Evolutionary conservation across 768 basidiomycete genomes (phyloP), one percentile per base, ranked within the genome.

Genomic region (Tricholoma matsutake): DNA sequence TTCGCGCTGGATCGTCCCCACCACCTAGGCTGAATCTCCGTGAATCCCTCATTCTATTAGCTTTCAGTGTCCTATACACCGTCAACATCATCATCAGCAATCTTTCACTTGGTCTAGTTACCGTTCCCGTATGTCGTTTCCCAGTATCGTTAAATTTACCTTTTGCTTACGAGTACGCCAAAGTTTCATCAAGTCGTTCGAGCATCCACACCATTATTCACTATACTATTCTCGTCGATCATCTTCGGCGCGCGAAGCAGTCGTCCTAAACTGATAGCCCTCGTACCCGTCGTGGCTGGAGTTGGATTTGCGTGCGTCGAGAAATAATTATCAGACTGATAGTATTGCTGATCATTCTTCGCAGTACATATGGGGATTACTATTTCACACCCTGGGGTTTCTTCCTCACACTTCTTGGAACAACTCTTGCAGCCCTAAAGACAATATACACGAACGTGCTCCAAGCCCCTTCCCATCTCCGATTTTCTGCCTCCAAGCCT

Each of bases 101-200:
- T 73, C 78, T 94, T 31, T 95, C 92, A 6, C 80, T 96, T 22
- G 83, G 90, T 64, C 78, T 96, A 18, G 95, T 98, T 37, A 95
- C 95, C 6, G 84, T 96, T 16, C 94, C 95, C 5, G 92, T 94
- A 62, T 67, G 91, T 84, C 41, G 37, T 41, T 28, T 55, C 13
- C 25, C 60, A 43, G 16, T 62, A 34, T 54, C 18, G 53, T 43
- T 58, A 14, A 11, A 57, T 58, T 20, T 53, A 56, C 54, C 3
- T 31, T 49, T 16, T 41, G 22, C 18, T 43, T 28, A 63, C 32
- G 34, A 3, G 22, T 5, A 14, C 3, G 54, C 8, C 34, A 0
- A 63, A 97, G 94, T 97, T 99, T 70, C 97, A 98, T 72, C 96
- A 98, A 79, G 94, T 98, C 58, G 88, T 98, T 37, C 90, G 97